Percentiles rank a stretch among this genome's conserved stretches.
phyloP scores from a whole-genome alignment of 2,329 filamentous ascomycete species.

The Paramyrothecium roridum region DNA sequence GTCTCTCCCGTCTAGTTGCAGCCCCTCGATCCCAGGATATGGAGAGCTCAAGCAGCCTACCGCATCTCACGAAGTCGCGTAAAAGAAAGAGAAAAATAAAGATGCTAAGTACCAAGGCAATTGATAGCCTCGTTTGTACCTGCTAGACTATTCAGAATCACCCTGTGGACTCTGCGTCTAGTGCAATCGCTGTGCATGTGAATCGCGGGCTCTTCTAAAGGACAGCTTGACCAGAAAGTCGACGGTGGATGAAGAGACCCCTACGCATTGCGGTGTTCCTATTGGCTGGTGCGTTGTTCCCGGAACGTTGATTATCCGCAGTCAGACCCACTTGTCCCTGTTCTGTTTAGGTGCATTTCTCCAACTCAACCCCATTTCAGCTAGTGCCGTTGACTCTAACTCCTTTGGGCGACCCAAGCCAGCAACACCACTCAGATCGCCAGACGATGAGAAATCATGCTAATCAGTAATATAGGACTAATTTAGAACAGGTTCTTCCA shows the following conservation, averaged over 20 bases:
- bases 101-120: not conserved
- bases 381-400: no score
- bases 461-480: not conserved
- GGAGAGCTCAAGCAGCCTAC: not conserved
- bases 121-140: not conserved
- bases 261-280: not conserved
- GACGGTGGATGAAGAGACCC: not conserved
- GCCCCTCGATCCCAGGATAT: not conserved
- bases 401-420: no score
- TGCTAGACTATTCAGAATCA: not conserved
- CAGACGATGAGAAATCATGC: no score
- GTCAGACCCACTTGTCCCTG: no score
- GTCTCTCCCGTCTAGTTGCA: not conserved
- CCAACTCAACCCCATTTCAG: no score
- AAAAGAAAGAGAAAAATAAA: not conserved
- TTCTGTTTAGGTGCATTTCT: no score
- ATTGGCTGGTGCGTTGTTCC: not conserved
- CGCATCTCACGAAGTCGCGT: not conserved
- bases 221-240: not conserved
- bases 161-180: not conserved
- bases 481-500: not conserved
- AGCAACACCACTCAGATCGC: no score
- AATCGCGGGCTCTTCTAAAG: not conserved
- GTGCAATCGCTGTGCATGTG: not conserved
- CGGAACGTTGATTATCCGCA: not conserved